Conservation (phyloP, 257 asterid genomes). For the Ligustrum vulgare region DNA sequence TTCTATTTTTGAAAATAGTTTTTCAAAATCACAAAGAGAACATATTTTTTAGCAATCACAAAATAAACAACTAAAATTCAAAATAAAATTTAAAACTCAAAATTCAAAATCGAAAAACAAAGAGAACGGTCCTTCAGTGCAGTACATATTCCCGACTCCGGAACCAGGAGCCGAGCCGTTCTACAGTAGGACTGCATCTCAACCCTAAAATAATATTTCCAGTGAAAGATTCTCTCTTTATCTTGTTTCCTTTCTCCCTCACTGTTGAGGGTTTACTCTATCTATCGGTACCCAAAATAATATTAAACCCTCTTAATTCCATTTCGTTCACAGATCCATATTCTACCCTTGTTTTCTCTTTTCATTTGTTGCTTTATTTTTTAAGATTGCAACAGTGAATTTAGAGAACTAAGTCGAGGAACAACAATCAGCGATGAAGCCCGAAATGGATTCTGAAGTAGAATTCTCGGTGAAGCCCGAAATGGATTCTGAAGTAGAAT, state of each 20-base stretch:
- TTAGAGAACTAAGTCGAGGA: conserved; percentile 23
- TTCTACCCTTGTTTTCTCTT: conserved; percentile 14
- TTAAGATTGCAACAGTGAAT: conserved; percentile 33
- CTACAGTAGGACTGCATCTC: too few relatives aligned
- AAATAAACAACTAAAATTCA: too few relatives aligned
- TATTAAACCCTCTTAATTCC: conserved; percentile 29
- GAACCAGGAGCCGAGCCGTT: too few relatives aligned
- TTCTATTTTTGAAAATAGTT: too few relatives aligned
- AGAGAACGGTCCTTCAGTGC: too few relatives aligned
- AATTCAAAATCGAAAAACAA: too few relatives aligned
- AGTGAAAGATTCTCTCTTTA: conserved; percentile 14
- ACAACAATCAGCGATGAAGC: conserved; percentile 1
- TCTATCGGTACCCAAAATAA: conserved; percentile 8
- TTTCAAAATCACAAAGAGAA: too few relatives aligned
- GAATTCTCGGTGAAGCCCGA: conserved; percentile 23
- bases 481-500: conserved; percentile 34
- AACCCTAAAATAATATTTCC: neutral
- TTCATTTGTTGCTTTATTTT: conserved; percentile 31
- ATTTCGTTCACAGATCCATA: conserved; percentile 32
- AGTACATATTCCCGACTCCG: too few relatives aligned
- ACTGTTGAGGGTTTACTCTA: conserved; percentile 32
- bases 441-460: conserved; percentile 29
- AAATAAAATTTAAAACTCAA: too few relatives aligned
- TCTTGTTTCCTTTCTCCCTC: conserved; percentile 26
- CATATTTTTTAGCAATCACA: too few relatives aligned